Conservation (phyloP, 2,329 filamentous ascomycete genomes). For the Colletotrichum graminicola region DNA sequence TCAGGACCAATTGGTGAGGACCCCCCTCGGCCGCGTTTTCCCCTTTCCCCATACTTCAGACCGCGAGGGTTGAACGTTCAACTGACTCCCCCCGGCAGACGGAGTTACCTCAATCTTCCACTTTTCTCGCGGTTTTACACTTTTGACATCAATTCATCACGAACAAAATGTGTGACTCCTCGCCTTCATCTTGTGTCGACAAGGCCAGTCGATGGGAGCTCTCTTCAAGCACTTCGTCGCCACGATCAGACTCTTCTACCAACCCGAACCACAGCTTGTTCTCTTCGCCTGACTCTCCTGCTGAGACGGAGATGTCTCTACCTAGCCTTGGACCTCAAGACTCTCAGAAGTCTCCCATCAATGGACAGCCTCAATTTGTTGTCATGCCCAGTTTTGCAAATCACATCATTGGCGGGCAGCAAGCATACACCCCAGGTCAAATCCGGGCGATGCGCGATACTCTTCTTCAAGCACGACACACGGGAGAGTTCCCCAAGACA, state of each 20-base stretch:
- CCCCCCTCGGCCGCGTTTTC: not conserved
- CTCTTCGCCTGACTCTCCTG: not conserved
- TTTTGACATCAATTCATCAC: not conserved
- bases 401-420: not conserved
- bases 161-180: slow-evolving; percentile 18
- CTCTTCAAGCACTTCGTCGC: slow-evolving; percentile 18
- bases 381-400: not conserved
- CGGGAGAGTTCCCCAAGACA: not conserved
- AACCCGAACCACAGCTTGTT: slow-evolving; percentile 3
- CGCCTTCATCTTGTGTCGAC: not conserved
- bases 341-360: accelerated
- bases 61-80: not conserved
- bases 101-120: not conserved
- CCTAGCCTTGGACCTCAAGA: accelerated
- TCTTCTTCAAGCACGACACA: not conserved
- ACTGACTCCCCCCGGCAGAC: slow-evolving; percentile 5
- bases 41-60: not conserved
- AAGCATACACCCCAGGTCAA: accelerated
- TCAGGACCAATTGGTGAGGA: slow-evolving; percentile 14
- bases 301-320: not conserved
- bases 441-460: accelerated
- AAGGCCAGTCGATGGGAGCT: slow-evolving; percentile 7
- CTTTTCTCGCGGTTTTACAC: not conserved
- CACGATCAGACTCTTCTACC: slow-evolving; percentile 2
- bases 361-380: accelerated